These are phyloP conservation scores for Hanseniaspora mollemarum DNA, from an alignment of 805 yeast species.

Conservation along the genomic window DNA sequence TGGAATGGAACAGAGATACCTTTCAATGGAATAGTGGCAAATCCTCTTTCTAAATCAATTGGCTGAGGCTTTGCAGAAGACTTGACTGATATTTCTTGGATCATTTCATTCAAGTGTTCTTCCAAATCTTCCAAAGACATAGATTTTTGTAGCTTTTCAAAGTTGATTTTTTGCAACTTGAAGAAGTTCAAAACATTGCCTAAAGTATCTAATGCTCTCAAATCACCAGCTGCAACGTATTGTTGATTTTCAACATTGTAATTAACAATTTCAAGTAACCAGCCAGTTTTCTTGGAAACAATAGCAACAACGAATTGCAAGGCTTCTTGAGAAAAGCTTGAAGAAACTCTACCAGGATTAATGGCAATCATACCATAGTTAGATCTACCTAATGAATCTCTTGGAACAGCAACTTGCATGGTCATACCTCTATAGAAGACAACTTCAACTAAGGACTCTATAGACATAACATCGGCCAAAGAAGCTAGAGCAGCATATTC, in stretches of 20 bases:
- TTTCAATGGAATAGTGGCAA: constrained; percentile 93
- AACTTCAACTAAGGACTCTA: constrained; percentile 91
- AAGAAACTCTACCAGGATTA: constrained; percentile 84
- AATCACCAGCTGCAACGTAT: constrained; percentile 97
- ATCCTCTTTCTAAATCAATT: constrained; percentile 92
- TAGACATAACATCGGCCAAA: constrained; percentile 96
- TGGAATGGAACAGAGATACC: constrained; percentile 99
- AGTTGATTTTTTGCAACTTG: constrained; percentile 88
- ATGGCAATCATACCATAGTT: constrained; percentile 99
- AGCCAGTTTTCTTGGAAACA: constrained; percentile 68
- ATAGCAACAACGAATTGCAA: constrained; percentile 87
- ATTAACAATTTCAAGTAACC: constrained; percentile 97
- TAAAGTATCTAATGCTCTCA: constrained; percentile 85
- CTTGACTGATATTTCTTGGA: constrained; percentile 71
- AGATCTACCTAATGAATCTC: constrained; percentile 89
- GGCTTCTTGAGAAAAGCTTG: constrained; percentile 86
- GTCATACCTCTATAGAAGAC: constrained; percentile 99
- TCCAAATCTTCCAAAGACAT: constrained; percentile 80
- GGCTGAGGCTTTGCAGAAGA: constrained; percentile 88
- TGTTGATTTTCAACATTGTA: constrained; percentile 97
- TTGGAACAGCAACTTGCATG: constrained; percentile 99
- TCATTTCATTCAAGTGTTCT: constrained; percentile 78
- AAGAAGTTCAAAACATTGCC: constrained; percentile 87
- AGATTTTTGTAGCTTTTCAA: constrained; percentile 71
- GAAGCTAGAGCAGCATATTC: constrained; percentile 97